Evolutionary conservation across 139 green algal species (phyloP), one percentile per base, ranked within the genome.

Genomic region (Yamagishiella unicocca): DNA sequence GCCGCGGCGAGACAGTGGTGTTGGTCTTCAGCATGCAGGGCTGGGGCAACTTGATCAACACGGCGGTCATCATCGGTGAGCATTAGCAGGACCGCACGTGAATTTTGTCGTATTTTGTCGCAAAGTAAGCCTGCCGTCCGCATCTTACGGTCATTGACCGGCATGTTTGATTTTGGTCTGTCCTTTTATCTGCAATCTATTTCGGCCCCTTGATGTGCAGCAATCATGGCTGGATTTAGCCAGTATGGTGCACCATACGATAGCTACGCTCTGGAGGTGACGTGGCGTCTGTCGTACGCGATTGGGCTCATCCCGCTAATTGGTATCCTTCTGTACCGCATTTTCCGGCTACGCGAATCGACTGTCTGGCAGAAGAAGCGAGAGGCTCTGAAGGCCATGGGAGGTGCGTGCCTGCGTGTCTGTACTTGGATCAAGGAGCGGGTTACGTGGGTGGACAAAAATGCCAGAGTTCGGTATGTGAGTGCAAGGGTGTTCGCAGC

Each of bases 11-110:
- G 80, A 88, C 91, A 66, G 91, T 96, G 33, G 89, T 95, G n/a
- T 84, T 94, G 17, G 92, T 91, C 33, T 96, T 96, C 90, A 90
- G 76, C 70, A 91, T 87, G 81, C 78, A 85, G 55, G 78, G 78
- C 37, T 75, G 58, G 89, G 92, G 92, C 70, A 95, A 93, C 89
- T 29, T 95, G 12, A 55, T 90, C 70, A 94, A 93, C 78, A 79
- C 70, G 54, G 87, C 37, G 19, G 70, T 88, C 43, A 85, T 85
- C 61, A 74, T 85, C 21, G 76, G 43, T 81, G 61, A 35, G 61
- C 14, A 19, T 68, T n/a, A n/a, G n/a, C n/a, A n/a, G n/a, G n/a
- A n/a, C n/a, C n/a, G n/a, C n/a, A n/a, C n/a, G n/a, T n/a, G n/a
- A n/a, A n/a, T n/a, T n/a, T n/a, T n/a, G n/a, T n/a, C n/a, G n/a